phyloP scores from a whole-genome alignment of 306 rosid genomes.

The Fragaria vesca region DNA sequence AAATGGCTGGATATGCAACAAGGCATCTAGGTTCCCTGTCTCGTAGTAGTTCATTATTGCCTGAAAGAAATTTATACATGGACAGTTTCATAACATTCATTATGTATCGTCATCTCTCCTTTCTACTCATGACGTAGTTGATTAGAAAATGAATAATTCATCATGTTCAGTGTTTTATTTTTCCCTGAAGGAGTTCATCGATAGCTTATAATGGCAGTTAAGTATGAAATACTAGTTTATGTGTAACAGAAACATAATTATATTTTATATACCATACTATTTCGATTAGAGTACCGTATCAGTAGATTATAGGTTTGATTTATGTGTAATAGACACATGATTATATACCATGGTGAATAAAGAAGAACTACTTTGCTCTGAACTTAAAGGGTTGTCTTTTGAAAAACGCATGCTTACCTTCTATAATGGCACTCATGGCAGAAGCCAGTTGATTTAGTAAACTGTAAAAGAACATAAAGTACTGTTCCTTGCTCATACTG shows the following conservation, averaged over 20 bases:
- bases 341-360: neutral
- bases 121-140: neutral
- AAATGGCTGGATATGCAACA: neutral
- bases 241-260: too few species aligned
- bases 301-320: neutral
- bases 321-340: neutral
- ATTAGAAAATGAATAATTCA: too few species aligned
- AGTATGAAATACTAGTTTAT: too few species aligned
- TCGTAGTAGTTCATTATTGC: neutral
- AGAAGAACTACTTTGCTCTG: neutral
- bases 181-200: too few species aligned
- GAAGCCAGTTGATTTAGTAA: neutral
- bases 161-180: too few species aligned
- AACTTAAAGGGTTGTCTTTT: neutral
- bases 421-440: neutral
- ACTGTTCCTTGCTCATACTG: neutral
- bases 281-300: too few species aligned
- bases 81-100: neutral
- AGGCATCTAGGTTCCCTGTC: neutral
- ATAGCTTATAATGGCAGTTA: too few species aligned
- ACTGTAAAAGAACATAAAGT: neutral
- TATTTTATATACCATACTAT: too few species aligned
- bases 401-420: neutral
- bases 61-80: neutral
- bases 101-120: neutral